Evolutionary conservation across 73 alveolate genomes (phyloP), one percentile per base, ranked within the genome.

Genomic region (Paramecium biaurelia): DNA sequence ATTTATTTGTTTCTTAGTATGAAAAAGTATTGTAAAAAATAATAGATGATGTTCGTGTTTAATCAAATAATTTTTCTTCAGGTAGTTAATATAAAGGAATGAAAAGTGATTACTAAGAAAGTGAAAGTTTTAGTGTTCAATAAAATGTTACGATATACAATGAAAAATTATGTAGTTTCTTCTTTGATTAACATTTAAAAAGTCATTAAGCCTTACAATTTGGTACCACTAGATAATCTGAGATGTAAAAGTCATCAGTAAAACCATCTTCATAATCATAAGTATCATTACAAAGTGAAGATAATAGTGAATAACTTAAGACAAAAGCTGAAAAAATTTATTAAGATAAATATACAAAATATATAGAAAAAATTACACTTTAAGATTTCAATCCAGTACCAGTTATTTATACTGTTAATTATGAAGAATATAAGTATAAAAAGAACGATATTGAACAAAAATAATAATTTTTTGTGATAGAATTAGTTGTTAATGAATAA

Each of bases 341-440:
- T 24, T 63, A 63, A 4, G 84, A 63, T 63, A 63, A 32, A 30
- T 63, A 63, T 10, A 63, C 84, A 3, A 63, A 63, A 63, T 63
- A 63, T 30, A 63, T 63, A 26, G 84, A 32, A 72, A 72, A 72
- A 72, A 35, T 72, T 3, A 14, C 86, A 34, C 58, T 37, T 2
- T 35, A 72, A 72, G 86, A 72, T 72, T 72, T 72, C 21, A 72
- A 72, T 72, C 86, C 86, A 14, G 58, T 72, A 35, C 86, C 86
- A 14, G 58, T 72, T 14, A 12, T 72, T 12, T 72, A 72, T 72
- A 35, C 86, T 4, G 58, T 72, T 6, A 72, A 72, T 72, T 72
- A 72, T 72, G 86, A 72, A 72, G 86, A 72, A 72, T 72, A 34
- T 34, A 35, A 21, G n/a, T 72, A 72, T 18, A 72, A 72, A 72